These are phyloP conservation scores for Saccharum hybrid DNA, from an alignment of 202 grass and related monocot genomes.

Conservation along the genomic window DNA sequence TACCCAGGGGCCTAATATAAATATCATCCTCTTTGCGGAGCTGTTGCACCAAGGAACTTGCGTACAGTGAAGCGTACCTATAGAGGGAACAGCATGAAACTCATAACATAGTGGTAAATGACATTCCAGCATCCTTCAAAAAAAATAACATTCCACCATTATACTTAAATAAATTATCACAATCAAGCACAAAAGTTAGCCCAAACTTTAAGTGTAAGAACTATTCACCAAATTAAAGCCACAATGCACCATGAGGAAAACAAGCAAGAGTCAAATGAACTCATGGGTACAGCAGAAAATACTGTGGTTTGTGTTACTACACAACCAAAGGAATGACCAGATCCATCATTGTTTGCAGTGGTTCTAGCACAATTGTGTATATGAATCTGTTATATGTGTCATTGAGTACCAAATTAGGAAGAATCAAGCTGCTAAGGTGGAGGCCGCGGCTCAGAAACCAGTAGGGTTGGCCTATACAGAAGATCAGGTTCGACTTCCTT, in stretches of 20 bases:
- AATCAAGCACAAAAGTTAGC: not conserved
- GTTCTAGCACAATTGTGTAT: not conserved
- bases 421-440: not conserved
- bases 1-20: conserved; percentile 79
- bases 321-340: not conserved
- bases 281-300: not conserved
- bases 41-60: conserved; percentile 66
- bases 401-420: not conserved
- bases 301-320: not conserved
- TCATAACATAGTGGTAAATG: not conserved
- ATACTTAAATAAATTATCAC: not conserved
- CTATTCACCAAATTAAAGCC: not conserved
- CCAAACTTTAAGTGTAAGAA: conserved; percentile 1
- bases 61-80: conserved; percentile 80
- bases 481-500: not conserved
- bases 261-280: not conserved
- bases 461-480: not conserved
- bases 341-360: not conserved
- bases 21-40: conserved; percentile 78
- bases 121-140: not conserved
- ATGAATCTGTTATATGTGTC: not conserved
- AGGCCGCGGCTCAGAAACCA: not conserved
- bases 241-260: not conserved
- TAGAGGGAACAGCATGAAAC: not conserved
- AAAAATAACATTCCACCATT: no score